Percentiles rank a stretch among this genome's conserved stretches.
phyloP scores from a whole-genome alignment of 768 basidiomycete genomes.

The Cystofilobasidium ferigula region DNA sequence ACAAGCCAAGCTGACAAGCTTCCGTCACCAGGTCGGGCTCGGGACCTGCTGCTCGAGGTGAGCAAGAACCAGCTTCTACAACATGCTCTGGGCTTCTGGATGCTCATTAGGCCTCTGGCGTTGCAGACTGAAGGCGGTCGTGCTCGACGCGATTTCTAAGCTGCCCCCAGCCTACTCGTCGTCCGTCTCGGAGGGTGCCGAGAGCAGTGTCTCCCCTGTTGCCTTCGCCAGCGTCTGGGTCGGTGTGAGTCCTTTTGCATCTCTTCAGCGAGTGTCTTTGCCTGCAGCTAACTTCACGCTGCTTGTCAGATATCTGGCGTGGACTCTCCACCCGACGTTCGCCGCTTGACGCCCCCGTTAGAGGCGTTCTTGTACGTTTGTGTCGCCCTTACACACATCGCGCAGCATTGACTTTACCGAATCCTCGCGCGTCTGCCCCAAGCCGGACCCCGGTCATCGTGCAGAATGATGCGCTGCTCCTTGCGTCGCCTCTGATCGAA shows the following conservation, averaged over 20 bases:
- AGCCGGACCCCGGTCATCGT: neutral
- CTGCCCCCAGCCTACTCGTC: neutral
- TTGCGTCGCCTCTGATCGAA: conserved; percentile 12
- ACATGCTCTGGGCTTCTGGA: neutral
- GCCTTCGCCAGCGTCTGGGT: conserved; percentile 13
- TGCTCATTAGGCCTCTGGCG: neutral
- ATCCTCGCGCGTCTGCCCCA: no score
- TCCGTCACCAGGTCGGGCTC: neutral
- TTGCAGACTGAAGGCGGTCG: neutral
- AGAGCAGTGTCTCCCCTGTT: neutral
- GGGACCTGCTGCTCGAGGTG: neutral
- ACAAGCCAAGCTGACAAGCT: no score
- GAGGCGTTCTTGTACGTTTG: conserved; percentile 2
- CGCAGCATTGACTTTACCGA: neutral
- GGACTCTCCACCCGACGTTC: neutral
- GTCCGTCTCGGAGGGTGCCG: neutral
- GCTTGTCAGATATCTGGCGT: neutral
- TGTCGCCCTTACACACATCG: neutral
- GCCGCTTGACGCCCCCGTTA: neutral
- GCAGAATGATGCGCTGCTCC: conserved; percentile 15
- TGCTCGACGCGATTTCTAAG: neutral
- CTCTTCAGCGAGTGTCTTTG: no score
- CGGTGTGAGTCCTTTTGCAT: conserved; percentile 14
- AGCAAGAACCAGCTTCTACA: neutral
- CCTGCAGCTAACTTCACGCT: no score